These are phyloP conservation scores for Dipodascus geniculatus DNA, from an alignment of 805 yeast species.

Conservation along the genomic window DNA sequence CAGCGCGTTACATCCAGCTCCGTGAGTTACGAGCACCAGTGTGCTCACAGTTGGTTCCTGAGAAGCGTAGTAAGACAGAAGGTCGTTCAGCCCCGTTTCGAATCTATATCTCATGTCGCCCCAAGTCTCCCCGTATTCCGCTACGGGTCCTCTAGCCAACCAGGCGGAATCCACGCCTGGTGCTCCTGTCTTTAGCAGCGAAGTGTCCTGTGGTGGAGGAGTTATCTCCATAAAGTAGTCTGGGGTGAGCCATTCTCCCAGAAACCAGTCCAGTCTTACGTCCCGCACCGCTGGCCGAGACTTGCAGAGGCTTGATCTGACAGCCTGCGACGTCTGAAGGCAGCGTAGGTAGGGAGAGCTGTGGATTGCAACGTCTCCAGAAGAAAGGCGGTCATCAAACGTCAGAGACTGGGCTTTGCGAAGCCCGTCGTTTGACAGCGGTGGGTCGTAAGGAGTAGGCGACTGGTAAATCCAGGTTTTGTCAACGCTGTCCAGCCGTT, in stretches of 20 bases:
- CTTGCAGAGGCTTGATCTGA: constrained; percentile 15
- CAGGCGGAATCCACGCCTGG: constrained; percentile 15
- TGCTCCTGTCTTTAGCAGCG: constrained; percentile 17
- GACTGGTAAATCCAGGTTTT: constrained; percentile 22
- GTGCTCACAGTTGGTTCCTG: constrained; percentile 7
- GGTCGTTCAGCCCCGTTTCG: constrained; percentile 16
- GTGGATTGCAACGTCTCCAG: constrained; percentile 16
- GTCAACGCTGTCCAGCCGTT: constrained; percentile 24
- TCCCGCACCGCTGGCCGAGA: constrained; percentile 7
- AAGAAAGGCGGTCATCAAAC: constrained; percentile 1
- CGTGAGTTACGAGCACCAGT: constrained; percentile 27
- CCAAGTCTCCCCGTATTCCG: constrained; percentile 29
- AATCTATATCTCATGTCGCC: constrained; percentile 25
- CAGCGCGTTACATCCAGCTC: constrained; percentile 29
- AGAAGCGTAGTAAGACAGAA: constrained; percentile 17
- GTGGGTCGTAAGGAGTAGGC: constrained; percentile 29
- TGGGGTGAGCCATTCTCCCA: constrained; percentile 30
- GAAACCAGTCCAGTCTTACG: constrained; percentile 19
- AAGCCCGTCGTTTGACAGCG: constrained; percentile 22
- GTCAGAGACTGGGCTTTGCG: constrained; percentile 6
- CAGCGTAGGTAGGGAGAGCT: constrained; percentile 29
- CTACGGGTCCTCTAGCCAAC: constrained; percentile 22
- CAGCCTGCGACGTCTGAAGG: constrained; percentile 24
- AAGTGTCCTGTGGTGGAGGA: constrained; percentile 28
- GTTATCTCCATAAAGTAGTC: constrained; percentile 24